Conservation (phyloP, 768 basidiomycete genomes). For the Auriculariales sp. region DNA sequence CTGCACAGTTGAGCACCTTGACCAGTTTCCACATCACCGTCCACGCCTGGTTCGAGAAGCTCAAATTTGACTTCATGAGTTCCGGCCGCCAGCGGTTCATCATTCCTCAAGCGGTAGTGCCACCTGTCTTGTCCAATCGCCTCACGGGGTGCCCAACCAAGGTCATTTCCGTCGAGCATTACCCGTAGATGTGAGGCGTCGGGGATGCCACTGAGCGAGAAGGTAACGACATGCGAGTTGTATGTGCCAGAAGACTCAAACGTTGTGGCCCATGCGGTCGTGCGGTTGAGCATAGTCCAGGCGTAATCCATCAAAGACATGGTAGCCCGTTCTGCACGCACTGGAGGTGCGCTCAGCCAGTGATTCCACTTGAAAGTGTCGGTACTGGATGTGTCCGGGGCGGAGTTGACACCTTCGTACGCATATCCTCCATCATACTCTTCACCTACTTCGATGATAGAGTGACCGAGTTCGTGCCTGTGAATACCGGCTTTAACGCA, state of each 20-base stretch:
- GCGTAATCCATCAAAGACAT: slow-evolving; percentile 68
- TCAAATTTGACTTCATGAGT: slow-evolving; percentile 45
- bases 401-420: slow-evolving; percentile 59
- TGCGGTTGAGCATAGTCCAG: slow-evolving; percentile 56
- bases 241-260: slow-evolving; percentile 56
- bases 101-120: slow-evolving; percentile 49
- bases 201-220: slow-evolving; percentile 63
- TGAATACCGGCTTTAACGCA: neutral
- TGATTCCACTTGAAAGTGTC: slow-evolving; percentile 48
- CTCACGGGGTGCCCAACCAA: slow-evolving; percentile 41
- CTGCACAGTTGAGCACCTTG: slow-evolving; percentile 55
- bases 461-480: slow-evolving; percentile 65
- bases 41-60: slow-evolving; percentile 29
- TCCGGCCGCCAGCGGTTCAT: slow-evolving; percentile 29
- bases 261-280: slow-evolving; percentile 38
- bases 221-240: slow-evolving; percentile 42
- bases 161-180: slow-evolving; percentile 42
- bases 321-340: slow-evolving; percentile 46
- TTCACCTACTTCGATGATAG: slow-evolving; percentile 63
- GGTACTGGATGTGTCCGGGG: slow-evolving; percentile 10
- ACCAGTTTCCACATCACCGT: slow-evolving; percentile 19
- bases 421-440: slow-evolving; percentile 70
- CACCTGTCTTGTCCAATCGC: slow-evolving; percentile 57
- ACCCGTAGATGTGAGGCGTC: slow-evolving; percentile 35
- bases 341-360: slow-evolving; percentile 36